phyloP scores from a whole-genome alignment of 257 asterid species.

The Plectranthus barbatus region DNA sequence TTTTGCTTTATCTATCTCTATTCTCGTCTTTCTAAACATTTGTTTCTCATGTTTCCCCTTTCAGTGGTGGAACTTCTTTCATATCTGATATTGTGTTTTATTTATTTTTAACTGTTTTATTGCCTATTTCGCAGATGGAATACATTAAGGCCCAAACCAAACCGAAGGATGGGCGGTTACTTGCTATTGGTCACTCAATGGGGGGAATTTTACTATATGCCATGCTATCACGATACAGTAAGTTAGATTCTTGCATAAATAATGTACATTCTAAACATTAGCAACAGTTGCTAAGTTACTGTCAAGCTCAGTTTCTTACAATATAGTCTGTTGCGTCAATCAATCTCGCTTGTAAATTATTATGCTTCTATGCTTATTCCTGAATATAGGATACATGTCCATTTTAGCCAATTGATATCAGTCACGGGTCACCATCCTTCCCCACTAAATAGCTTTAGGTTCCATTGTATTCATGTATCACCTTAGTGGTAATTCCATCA shows the following conservation, averaged over 20 bases:
- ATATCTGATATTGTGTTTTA: not conserved
- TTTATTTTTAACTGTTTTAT: slow-evolving; percentile 3
- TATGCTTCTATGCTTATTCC: not conserved
- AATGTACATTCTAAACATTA: not conserved
- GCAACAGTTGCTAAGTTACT: too few species aligned
- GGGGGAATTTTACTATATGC: slow-evolving; percentile 95
- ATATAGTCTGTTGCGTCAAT: not conserved
- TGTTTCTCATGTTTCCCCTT: not conserved
- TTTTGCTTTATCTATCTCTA: not conserved
- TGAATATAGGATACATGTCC: not conserved
- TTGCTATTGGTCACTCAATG: slow-evolving; percentile 96
- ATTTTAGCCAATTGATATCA: not conserved
- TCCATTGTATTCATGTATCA: not conserved
- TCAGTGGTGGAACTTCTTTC: not conserved
- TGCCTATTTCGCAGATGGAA: slow-evolving; percentile 51
- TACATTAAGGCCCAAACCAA: slow-evolving; percentile 62
- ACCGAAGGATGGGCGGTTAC: slow-evolving; percentile 79
- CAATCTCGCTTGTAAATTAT: slow-evolving; percentile 1
- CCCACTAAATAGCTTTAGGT: not conserved
- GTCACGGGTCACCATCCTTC: not conserved
- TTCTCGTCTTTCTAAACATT: not conserved
- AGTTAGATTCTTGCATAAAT: slow-evolving; percentile 21
- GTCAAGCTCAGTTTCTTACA: not conserved
- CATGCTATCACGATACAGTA: slow-evolving; percentile 78
- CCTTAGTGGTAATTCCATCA: not conserved